A percentile compares a stretch with the other conserved stretches of the same genome.
phyloP scores from a whole-genome alignment of 148 eudicot genomes.

The Cornus controversa region DNA sequence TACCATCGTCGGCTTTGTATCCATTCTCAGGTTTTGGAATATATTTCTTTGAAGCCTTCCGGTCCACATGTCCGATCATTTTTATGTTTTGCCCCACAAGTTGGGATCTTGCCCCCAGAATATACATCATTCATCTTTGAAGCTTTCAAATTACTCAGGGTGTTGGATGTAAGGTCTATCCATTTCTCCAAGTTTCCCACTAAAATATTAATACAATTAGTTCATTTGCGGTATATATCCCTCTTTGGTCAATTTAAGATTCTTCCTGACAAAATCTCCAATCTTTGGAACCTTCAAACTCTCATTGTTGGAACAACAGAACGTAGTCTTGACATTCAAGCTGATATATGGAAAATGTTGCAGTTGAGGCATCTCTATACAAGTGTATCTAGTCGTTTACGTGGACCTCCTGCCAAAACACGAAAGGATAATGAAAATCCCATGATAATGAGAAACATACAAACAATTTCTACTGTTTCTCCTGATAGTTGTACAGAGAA shows the following conservation, averaged over 20 bases:
- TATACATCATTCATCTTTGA: background rate
- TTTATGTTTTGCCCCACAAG: background rate
- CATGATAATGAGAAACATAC: background rate
- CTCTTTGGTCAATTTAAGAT: background rate
- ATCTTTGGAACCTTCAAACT: conserved; percentile 10
- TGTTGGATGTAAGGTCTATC: conserved; percentile 11
- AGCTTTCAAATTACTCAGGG: background rate
- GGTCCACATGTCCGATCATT: conserved; percentile 11
- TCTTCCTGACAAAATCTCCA: background rate
- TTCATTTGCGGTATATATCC: conserved; percentile 9
- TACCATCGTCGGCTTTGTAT: conserved; percentile 10
- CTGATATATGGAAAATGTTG: conserved; percentile 13
- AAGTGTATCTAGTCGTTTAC: background rate
- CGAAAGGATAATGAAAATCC: background rate
- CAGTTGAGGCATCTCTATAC: conserved; percentile 13
- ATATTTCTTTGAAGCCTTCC: background rate
- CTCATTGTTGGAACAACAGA: background rate
- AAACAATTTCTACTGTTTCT: conserved; percentile 4
- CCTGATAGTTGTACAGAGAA: conserved; percentile 10
- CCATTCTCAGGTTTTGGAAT: background rate
- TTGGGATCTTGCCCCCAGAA: background rate
- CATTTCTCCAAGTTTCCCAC: background rate
- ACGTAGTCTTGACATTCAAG: background rate
- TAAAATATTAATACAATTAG: background rate
- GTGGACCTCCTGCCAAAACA: background rate